Evolutionary conservation across 805 yeast genomes (phyloP).

Genomic region (Tetrapisispora taiwanensis): DNA sequence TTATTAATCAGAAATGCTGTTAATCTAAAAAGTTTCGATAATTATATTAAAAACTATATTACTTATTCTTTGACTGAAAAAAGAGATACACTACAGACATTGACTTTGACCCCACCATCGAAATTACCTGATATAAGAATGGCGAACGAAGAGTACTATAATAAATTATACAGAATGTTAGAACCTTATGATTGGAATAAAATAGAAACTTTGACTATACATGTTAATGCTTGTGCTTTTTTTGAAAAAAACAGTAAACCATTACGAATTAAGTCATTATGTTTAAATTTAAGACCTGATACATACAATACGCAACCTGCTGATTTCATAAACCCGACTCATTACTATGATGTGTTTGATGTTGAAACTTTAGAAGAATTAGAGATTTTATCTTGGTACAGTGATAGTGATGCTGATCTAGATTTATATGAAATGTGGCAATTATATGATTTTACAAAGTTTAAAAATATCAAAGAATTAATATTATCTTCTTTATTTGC

Average conservation of each 20-base stretch:
- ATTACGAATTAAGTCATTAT: conserved; percentile 16
- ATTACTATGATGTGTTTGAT: conserved; percentile 28
- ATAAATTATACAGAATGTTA: conserved; percentile 6
- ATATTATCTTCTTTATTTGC: conserved; percentile 27
- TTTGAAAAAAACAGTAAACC: conserved; percentile 14
- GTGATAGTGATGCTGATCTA: conserved; percentile 7
- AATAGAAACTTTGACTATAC: conserved; percentile 17
- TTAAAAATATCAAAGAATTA: conserved; percentile 24
- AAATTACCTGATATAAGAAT: conserved; percentile 14
- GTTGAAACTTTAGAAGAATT: conserved; percentile 19
- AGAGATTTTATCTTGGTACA: conserved; percentile 33
- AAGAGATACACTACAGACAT: conserved; percentile 11
- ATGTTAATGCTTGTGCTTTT: conserved; percentile 19
- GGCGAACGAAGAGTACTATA: conserved; percentile 10
- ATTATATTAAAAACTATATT: conserved; percentile 16
- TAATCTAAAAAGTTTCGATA: conserved; percentile 18
- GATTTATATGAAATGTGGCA: conserved; percentile 19
- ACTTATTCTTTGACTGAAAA: conserved; percentile 8
- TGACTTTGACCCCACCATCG: conserved; percentile 21
- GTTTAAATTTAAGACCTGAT: conserved; percentile 24
- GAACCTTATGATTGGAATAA: conserved; percentile 12
- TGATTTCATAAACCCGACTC: conserved; percentile 4
- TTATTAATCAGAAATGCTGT: conserved; percentile 10
- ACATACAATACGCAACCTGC: conserved; percentile 9
- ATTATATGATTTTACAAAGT: conserved; percentile 24